Conservation (phyloP, 2,329 filamentous ascomycete species). For the Pseudogymnoascus sp. region DNA sequence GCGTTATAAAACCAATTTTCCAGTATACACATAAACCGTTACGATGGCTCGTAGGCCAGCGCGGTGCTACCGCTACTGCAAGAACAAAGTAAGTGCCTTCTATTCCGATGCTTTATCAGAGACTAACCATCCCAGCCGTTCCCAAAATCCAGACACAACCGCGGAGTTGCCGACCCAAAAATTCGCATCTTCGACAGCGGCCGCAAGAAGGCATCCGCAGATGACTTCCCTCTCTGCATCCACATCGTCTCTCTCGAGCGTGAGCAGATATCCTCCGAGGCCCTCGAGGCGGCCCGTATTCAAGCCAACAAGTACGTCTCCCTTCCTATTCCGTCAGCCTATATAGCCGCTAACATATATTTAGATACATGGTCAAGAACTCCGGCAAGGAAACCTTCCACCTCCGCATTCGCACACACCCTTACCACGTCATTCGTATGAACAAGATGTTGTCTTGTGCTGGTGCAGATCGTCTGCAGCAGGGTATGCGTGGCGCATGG, state of each 20-base stretch:
- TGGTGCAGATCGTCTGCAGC: slow-evolving; percentile 99
- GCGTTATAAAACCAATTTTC: not conserved
- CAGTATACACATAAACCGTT: slow-evolving; percentile 44
- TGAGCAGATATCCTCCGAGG: slow-evolving; percentile 99
- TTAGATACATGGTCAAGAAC: slow-evolving; percentile 56
- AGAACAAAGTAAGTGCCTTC: slow-evolving; percentile 83
- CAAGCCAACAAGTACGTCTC: slow-evolving; percentile 87
- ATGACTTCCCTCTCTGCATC: slow-evolving; percentile 98
- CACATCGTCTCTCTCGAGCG: slow-evolving; percentile 99
- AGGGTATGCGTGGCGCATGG: slow-evolving; percentile 99
- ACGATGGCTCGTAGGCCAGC: slow-evolving; percentile 99
- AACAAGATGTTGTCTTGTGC: slow-evolving; percentile 99
- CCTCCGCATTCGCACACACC: slow-evolving; percentile 79
- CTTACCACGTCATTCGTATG: slow-evolving; percentile 99
- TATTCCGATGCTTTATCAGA: slow-evolving; percentile 11
- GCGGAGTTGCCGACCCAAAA: slow-evolving; percentile 82
- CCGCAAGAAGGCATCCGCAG: slow-evolving; percentile 96
- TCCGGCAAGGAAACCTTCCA: slow-evolving; percentile 68
- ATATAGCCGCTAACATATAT: slow-evolving; percentile 7
- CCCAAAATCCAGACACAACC: slow-evolving; percentile 99
- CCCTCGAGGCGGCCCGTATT: slow-evolving; percentile 98
- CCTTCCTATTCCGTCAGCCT: slow-evolving; percentile 37
- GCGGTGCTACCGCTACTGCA: slow-evolving; percentile 99
- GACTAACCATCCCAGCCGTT: slow-evolving; percentile 57
- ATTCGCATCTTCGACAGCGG: slow-evolving; percentile 98